These are phyloP conservation scores for Globisporangium alternatum DNA, from an alignment of 352 stramenopile genomes.

Conservation along the genomic window DNA sequence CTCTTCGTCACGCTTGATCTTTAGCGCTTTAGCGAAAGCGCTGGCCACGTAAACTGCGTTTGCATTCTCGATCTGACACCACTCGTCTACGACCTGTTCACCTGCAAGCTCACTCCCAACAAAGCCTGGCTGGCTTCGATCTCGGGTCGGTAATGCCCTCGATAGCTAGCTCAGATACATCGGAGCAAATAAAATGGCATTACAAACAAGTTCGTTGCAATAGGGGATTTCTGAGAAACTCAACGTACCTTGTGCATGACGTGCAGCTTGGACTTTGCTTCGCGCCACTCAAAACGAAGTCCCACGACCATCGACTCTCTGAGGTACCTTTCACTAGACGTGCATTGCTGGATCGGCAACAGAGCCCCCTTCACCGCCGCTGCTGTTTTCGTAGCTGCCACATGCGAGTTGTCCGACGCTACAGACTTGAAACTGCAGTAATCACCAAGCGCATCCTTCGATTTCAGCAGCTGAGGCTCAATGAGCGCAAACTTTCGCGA, in stretches of 20 bases:
- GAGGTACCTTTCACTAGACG: conserved; percentile 13
- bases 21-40: conserved; percentile 36
- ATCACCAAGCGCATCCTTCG: conserved; percentile 38
- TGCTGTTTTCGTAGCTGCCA: background rate
- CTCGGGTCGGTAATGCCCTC: background rate
- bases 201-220: background rate
- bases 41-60: conserved; percentile 55
- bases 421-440: conserved; percentile 65
- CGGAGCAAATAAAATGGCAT: background rate
- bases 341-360: background rate
- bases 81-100: conserved; percentile 18
- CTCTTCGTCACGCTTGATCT: conserved; percentile 32
- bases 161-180: background rate
- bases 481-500: conserved; percentile 46
- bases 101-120: background rate
- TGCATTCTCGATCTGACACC: conserved; percentile 34
- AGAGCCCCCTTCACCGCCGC: background rate
- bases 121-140: background rate
- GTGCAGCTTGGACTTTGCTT: conserved; percentile 59
- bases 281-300: conserved; percentile 66
- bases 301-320: conserved; percentile 46
- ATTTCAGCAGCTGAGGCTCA: conserved; percentile 35
- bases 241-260: conserved; percentile 57
- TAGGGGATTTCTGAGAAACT: background rate
- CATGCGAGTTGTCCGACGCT: background rate